phyloP scores from a whole-genome alignment of 208 protist species.

The Wallacemonas collosoma region DNA sequence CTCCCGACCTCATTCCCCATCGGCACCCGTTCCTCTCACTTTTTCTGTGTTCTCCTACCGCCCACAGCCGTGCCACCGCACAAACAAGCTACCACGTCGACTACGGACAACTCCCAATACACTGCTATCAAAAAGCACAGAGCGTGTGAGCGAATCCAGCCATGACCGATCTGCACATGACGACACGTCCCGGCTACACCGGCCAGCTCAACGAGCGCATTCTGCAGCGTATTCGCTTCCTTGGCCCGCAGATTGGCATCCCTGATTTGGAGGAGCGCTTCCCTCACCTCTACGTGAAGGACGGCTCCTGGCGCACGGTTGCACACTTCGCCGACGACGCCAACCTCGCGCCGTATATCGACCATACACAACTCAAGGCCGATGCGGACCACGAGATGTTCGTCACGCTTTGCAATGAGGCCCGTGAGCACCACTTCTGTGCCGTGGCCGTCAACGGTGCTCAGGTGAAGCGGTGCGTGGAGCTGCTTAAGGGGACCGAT shows the following conservation, averaged over 20 bases:
- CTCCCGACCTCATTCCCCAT: too few relatives aligned
- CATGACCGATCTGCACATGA: slow-evolving; percentile 49
- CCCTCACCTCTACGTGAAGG: slow-evolving; percentile 46
- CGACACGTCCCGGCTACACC: slow-evolving; percentile 54
- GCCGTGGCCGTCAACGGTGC: slow-evolving; percentile 94
- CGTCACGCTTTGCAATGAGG: slow-evolving; percentile 89
- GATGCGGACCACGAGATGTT: slow-evolving; percentile 49
- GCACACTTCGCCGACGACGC: slow-evolving; percentile 9
- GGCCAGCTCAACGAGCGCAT: slow-evolving; percentile 65
- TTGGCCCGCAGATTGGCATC: slow-evolving; percentile 41
- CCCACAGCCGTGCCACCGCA: too few relatives aligned
- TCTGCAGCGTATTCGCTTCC: slow-evolving; percentile 49
- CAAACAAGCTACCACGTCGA: too few relatives aligned
- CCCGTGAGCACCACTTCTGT: slow-evolving; percentile 75
- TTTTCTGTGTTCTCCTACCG: too few relatives aligned
- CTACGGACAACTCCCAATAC: too few relatives aligned
- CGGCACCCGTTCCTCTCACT: too few relatives aligned
- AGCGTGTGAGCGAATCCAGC: not conserved
- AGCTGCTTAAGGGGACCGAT: slow-evolving; percentile 43
- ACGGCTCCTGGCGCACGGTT: slow-evolving; percentile 54
- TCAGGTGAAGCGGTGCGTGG: slow-evolving; percentile 52
- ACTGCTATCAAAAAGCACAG: too few relatives aligned
- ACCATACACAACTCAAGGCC: slow-evolving; percentile 94
- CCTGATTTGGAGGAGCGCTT: slow-evolving; percentile 59
- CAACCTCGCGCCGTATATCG: slow-evolving; percentile 73